A percentile compares a stretch with the other conserved stretches of the same genome.
phyloP scores from a whole-genome alignment of 768 basidiomycete species.

The Suillus tomentosus region DNA sequence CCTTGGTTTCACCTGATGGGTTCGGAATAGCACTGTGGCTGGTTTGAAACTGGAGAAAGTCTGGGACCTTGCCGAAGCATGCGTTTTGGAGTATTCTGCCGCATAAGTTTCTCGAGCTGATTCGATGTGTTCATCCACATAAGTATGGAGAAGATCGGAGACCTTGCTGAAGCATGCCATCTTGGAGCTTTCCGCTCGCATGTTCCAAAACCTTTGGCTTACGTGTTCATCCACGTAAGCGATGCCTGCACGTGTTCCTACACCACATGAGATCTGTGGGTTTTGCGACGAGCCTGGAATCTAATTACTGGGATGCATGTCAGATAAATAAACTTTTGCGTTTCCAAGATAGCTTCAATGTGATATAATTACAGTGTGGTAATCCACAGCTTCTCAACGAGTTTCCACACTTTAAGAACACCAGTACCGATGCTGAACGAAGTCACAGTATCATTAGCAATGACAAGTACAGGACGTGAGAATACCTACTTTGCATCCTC shows the following conservation, averaged over 20 bases:
- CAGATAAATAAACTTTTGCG: slow-evolving; percentile 5
- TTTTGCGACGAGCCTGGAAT: slow-evolving; percentile 7
- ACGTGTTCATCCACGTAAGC: slow-evolving; percentile 23
- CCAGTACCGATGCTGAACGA: slow-evolving; percentile 68
- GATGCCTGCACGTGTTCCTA: background rate
- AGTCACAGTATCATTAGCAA: background rate
- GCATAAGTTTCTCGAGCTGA: slow-evolving; percentile 15
- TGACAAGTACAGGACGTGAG: background rate
- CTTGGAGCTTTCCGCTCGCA: slow-evolving; percentile 25
- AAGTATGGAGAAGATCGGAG: slow-evolving; percentile 30
- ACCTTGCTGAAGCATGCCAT: slow-evolving; percentile 26
- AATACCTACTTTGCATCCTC: slow-evolving; percentile 59
- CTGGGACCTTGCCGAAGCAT: slow-evolving; percentile 32
- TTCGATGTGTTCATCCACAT: slow-evolving; percentile 21
- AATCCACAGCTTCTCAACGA: slow-evolving; percentile 50
- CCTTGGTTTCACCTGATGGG: slow-evolving; percentile 11
- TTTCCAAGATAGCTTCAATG: background rate
- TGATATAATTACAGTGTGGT: background rate
- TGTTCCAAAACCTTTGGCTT: background rate
- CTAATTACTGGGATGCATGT: slow-evolving; percentile 1
- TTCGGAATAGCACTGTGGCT: slow-evolving; percentile 20
- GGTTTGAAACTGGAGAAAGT: slow-evolving; percentile 33
- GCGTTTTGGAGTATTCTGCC: slow-evolving; percentile 27
- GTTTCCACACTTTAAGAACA: slow-evolving; percentile 72
- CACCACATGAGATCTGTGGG: background rate